Conservation (phyloP, 2,329 filamentous ascomycete species). For the Neonectria faginata region DNA sequence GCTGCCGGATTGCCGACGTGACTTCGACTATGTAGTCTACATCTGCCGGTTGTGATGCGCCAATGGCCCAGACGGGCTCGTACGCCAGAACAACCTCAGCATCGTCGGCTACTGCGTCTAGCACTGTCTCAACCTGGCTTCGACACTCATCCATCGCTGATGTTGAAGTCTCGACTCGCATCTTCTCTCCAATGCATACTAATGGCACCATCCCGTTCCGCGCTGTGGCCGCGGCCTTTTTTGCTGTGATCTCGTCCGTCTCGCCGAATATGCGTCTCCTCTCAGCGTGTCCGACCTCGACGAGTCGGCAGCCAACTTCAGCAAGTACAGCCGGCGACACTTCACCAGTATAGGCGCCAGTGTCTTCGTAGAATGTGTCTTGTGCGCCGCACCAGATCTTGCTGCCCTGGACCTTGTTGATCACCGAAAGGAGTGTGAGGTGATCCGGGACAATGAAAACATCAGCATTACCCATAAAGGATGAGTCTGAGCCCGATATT, state of each 20-base stretch:
- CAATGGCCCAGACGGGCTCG: conserved; percentile 91
- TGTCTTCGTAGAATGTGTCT: conserved; percentile 76
- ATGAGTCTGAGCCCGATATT: conserved; percentile 55
- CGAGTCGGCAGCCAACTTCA: conserved; percentile 76
- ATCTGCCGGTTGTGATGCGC: conserved; percentile 76
- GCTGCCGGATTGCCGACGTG: conserved; percentile 69
- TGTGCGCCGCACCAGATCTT: conserved; percentile 75
- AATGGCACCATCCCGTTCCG: conserved; percentile 80
- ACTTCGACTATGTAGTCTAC: conserved; percentile 80
- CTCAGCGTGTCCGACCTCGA: conserved; percentile 87
- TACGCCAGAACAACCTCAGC: conserved; percentile 83
- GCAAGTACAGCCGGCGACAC: conserved; percentile 76
- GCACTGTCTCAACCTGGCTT: conserved; percentile 72
- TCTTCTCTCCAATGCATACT: conserved; percentile 83
- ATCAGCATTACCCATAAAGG: conserved; percentile 66
- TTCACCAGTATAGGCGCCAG: conserved; percentile 82
- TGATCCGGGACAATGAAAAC: conserved; percentile 85
- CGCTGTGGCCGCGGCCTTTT: conserved; percentile 76
- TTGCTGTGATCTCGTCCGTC: conserved; percentile 74
- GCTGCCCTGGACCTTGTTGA: conserved; percentile 59
- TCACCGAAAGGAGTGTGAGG: conserved; percentile 70
- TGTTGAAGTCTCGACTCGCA: conserved; percentile 58
- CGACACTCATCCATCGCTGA: conserved; percentile 74
- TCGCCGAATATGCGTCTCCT: conserved; percentile 78
- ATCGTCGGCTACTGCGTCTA: conserved; percentile 69